Evolutionary conservation across 148 eudicot species (phyloP).

Genomic region (Rhododendron simsii): DNA sequence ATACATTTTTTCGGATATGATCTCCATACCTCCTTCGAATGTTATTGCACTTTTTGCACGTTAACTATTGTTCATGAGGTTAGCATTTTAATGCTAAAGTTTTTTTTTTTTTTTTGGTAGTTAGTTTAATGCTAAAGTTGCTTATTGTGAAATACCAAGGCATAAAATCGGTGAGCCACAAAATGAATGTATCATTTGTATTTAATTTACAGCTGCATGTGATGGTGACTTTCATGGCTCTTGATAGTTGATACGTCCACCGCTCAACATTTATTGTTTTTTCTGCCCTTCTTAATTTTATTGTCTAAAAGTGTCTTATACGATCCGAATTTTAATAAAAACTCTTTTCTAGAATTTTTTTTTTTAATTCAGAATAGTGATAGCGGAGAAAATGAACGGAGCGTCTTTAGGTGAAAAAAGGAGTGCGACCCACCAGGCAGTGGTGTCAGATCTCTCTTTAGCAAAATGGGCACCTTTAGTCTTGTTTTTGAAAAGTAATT

Average conservation of each 20-base stretch:
- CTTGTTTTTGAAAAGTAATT: neutral
- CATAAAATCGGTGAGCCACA: neutral
- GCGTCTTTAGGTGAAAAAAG: neutral
- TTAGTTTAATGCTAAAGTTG: neutral
- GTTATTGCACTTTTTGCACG: too few species aligned
- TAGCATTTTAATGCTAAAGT: neutral
- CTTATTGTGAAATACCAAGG: neutral
- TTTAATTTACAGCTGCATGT: neutral
- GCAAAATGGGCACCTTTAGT: neutral
- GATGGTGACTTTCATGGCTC: neutral
- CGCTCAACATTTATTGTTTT: too few species aligned
- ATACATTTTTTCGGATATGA: too few species aligned
- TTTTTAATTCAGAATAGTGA: too few species aligned
- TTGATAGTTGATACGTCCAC: too few species aligned
- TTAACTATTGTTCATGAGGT: neutral
- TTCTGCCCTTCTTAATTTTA: too few species aligned
- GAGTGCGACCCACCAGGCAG: neutral
- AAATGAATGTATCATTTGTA: neutral
- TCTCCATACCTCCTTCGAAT: too few species aligned
- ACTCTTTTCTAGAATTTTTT: too few species aligned
- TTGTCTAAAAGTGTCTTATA: too few species aligned
- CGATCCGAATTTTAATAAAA: too few species aligned
- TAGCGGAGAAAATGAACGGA: too few species aligned
- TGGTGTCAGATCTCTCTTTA: conserved; percentile 5
- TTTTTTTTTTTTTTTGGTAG: too few species aligned